Base-by-base conservation (phyloP, 23 red algal species). In the Porphyridium purpureum region DNA sequence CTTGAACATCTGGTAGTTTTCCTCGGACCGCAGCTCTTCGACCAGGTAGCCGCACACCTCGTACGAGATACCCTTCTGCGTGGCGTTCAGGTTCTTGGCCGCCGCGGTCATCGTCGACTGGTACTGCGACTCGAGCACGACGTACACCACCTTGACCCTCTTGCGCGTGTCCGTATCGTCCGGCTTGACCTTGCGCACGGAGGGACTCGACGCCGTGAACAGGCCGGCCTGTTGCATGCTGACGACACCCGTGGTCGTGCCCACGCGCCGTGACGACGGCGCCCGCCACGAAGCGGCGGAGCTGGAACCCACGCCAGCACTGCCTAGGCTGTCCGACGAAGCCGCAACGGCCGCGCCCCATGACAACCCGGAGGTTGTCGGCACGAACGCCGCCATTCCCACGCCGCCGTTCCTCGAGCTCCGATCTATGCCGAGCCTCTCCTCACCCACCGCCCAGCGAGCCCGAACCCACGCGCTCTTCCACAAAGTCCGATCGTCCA, bases 81-180 rank as follows among this genome's bases (percentile, higher is more conserved):
- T 55, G 4, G 27, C 53, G 44, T 95, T 84, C 31, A 95, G 84
- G 1, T 42, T 47, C 8, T 74, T 64, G 0, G 75, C 88, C 19
- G 88, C 88, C 14, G 88, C 76, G 3, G 88, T 69, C 54, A 95
- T 77, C 21, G 88, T 53, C 33, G 73, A 82, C 59, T 95, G 88
- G 60, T 95, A 95, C 46, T 95, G 88, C 24, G 78, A 79, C 54
- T 95, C 88, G 24, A 95, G 52, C 33, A 95, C 88, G 1, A 95
- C 74, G 70, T 95, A 95, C 23, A 95, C 88, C 31, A 95, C 72
- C 41, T 80, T 84, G 34, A 95, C 65, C 33, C 66, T 35, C 55
- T 84, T 84, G 5, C 79, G 73, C 1, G 22, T 44, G 41, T 21
- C 8, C 0, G 35, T 19, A 8, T 60, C 24, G 1, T 74, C 67